Base-by-base conservation (phyloP, 2,329 filamentous ascomycete species). In the Neonectria neomacrospora region DNA sequence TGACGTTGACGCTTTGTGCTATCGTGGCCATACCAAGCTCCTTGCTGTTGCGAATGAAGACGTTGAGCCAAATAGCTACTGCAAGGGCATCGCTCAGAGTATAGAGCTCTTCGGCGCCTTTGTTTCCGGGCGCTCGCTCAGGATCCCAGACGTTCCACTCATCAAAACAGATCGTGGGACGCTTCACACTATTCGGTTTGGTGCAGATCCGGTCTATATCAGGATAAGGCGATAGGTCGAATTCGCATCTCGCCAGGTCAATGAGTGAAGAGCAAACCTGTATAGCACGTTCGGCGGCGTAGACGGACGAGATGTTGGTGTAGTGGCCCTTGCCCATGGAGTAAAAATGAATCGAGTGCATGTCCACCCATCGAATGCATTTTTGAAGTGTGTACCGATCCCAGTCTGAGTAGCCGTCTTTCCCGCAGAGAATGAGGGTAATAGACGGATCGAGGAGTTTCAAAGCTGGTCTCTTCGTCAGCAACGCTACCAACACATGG, bases 81-180 rank as follows among this genome's bases (percentile, higher is more conserved):
- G 90, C 91, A 18, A 93, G 81, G 1, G 90, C 90, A 71, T 93
- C 91, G 0, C 88, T 91, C 2, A 93, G 83, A 0, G 88, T 92
- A 79, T 93, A 91, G 68, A 75, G 79, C 74, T 93, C 90, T 78
- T 93, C 90, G 7, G 88, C 91, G n/a, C 91, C 91, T 63, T 84
- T 76, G 69, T 90, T 87, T 20, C 91, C 91, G 0, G 89, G 89
- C 0, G 90, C 90, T 12, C 90, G 86, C 63, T 83, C 81, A 0
- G 90, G 89, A 68, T 92, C 90, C 91, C 91, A 94, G 11, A 93
- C 90, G 75, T 93, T 94, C 91, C 91, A 93, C 77, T 93, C 91
- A 74, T 93, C 91, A 75, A 93, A 93, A 80, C 91, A 93, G 74
- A 94, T 92, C 32, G 83, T 89, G 30, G 64, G 64, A 3, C 86